Percentiles rank a stretch among this genome's conserved stretches.
phyloP scores from a whole-genome alignment of 2,329 filamentous ascomycete species.

The Ceratocystis variospora region DNA sequence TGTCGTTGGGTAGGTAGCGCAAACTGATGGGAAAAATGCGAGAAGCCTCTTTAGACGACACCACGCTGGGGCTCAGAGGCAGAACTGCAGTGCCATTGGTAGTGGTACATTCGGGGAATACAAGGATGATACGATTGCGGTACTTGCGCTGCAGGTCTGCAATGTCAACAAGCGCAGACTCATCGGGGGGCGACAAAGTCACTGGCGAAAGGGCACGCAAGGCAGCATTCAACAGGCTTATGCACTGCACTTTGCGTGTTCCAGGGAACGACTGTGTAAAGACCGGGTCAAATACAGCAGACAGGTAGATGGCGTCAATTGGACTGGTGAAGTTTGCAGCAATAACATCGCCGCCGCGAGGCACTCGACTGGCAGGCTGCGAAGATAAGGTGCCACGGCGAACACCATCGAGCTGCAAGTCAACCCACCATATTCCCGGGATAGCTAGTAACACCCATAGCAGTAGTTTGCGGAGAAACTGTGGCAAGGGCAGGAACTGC shows the following conservation, averaged over 20 bases:
- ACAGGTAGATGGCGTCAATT: constrained; percentile 83
- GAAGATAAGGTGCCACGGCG: constrained; percentile 75
- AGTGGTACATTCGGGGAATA: constrained; percentile 89
- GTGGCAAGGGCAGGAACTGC: constrained; percentile 60
- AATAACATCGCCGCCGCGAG: constrained; percentile 67
- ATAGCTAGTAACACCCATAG: constrained; percentile 80
- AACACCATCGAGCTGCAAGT: constrained; percentile 94
- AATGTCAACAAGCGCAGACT: constrained; percentile 44
- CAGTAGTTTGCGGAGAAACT: constrained; percentile 59
- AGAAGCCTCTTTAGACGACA: constrained; percentile 50
- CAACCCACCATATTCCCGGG: constrained; percentile 94
- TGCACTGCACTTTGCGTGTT: constrained; percentile 56
- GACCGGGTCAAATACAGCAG: constrained; percentile 89
- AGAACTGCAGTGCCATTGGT: constrained; percentile 87
- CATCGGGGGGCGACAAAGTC: constrained; percentile 32
- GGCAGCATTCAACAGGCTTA: constrained; percentile 66
- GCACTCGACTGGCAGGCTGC: constrained; percentile 59
- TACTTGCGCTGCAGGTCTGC: constrained; percentile 50
- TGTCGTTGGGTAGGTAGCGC: constrained; percentile 74
- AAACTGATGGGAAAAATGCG: constrained; percentile 85
- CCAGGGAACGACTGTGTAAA: constrained; percentile 77
- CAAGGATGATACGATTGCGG: constrained; percentile 62
- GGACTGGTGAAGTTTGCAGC: constrained; percentile 85
- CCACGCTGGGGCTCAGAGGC: constrained; percentile 63
- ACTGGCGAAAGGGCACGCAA: constrained; percentile 55